Evolutionary conservation across 345 rosid species (phyloP).

Genomic region (Stellera chamaejasme): DNA sequence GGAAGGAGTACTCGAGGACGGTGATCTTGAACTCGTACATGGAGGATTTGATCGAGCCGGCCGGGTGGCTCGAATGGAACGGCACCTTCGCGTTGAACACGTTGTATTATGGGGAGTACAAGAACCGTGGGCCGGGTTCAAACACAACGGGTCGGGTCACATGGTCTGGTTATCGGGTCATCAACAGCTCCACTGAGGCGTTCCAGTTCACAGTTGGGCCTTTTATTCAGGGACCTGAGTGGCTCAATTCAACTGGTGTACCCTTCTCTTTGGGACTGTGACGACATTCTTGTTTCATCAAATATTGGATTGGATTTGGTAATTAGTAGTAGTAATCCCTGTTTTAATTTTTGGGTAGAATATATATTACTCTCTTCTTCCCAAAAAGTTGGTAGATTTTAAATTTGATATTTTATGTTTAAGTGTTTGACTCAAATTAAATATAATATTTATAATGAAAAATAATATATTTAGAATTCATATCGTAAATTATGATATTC

Average conservation of each 20-base stretch:
- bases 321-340: no score
- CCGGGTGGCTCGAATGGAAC: constrained; percentile 8
- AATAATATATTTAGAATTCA: no score
- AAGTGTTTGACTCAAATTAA: no score
- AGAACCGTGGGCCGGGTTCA: constrained; percentile 27
- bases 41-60: constrained; percentile 3
- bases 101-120: constrained; percentile 30
- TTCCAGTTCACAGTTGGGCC: constrained; percentile 17
- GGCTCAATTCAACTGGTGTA: constrained; percentile 85
- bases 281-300: not conserved
- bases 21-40: constrained; percentile 10
- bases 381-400: no score
- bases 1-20: constrained; percentile 9
- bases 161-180: constrained; percentile 30
- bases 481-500: no score
- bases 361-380: no score
- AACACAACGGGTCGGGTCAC: constrained; percentile 20
- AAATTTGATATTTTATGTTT: no score
- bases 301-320: no score
- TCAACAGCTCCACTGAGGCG: constrained; percentile 19
- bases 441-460: no score
- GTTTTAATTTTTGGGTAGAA: no score
- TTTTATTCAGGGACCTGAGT: constrained; percentile 18
- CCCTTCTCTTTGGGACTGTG: constrained; percentile 77
- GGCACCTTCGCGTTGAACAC: constrained; percentile 7